phyloP scores from a whole-genome alignment of 1,284 basidiomycete species.

The Xerocomus cyaneibrunnescens region DNA sequence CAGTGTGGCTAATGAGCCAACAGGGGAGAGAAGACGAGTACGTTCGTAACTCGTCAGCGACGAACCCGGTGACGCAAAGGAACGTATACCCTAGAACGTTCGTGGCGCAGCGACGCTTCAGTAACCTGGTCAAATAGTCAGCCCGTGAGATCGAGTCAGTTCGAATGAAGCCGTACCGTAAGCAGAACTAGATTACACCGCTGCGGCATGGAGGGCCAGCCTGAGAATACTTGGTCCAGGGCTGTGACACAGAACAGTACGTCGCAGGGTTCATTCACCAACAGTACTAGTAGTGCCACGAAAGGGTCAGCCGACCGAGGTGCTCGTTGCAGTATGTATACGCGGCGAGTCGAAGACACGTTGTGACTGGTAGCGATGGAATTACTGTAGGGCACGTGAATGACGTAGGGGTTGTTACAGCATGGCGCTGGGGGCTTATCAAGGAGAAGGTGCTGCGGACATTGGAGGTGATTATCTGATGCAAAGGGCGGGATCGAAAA shows the following conservation, averaged over 20 bases:
- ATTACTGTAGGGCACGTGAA: background rate
- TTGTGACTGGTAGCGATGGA: no score
- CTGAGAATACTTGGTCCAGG: background rate
- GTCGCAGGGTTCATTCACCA: no score
- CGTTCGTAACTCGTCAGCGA: background rate
- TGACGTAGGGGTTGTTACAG: constrained; percentile 7
- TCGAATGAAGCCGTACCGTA: background rate
- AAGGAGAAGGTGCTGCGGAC: background rate
- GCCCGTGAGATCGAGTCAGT: background rate
- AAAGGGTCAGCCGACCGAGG: no score
- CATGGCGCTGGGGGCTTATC: background rate
- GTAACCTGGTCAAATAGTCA: background rate
- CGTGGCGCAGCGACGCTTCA: background rate
- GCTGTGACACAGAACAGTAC: no score
- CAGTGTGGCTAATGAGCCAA: background rate
- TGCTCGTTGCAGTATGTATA: no score
- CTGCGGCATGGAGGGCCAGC: no score
- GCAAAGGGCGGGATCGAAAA: background rate
- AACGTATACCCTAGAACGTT: background rate
- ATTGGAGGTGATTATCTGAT: constrained; percentile 15
- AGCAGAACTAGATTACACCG: background rate
- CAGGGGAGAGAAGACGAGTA: background rate
- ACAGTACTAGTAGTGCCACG: no score
- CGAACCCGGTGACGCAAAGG: constrained; percentile 3
- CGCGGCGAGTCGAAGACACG: no score